Percentiles rank a stretch among this genome's conserved stretches.
These are phyloP conservation scores for Neophaeococcomyces mojaviensis DNA, from an alignment of 2,329 filamentous ascomycete species.

Conservation along the genomic window DNA sequence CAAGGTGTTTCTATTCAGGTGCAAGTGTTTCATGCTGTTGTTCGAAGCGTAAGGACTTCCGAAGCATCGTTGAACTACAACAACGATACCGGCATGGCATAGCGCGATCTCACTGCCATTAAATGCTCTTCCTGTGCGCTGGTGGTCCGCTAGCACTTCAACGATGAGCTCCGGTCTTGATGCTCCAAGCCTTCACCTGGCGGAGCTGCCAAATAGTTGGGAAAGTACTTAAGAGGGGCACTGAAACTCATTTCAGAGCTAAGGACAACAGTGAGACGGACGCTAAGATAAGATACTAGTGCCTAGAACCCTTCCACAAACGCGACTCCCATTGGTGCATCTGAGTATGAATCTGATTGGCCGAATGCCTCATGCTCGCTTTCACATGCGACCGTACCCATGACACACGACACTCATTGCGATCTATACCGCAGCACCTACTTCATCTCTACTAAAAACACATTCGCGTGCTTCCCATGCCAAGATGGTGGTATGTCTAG, in stretches of 20 bases:
- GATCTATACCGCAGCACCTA: background rate
- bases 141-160: too few relatives aligned
- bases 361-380: background rate
- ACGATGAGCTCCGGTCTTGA: too few relatives aligned
- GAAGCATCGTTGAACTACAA: too few relatives aligned
- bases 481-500: constrained; percentile 37
- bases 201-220: constrained; percentile 1
- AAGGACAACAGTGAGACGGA: background rate
- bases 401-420: background rate
- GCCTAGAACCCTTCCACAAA: background rate
- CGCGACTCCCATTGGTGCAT: background rate
- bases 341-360: background rate
- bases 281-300: constrained; percentile 5
- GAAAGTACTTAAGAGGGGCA: constrained; percentile 6
- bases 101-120: too few relatives aligned
- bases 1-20: too few relatives aligned
- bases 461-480: constrained; percentile 10
- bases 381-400: constrained; percentile 1
- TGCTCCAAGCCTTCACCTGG: too few relatives aligned
- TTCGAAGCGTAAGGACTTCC: too few relatives aligned
- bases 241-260: background rate
- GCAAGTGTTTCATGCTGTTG: too few relatives aligned
- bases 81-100: too few relatives aligned
- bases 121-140: too few relatives aligned
- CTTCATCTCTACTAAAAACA: background rate